These are phyloP conservation scores for Cylindrotheca closterium DNA, from an alignment of 108 stramenopile genomes.

Conservation along the genomic window DNA sequence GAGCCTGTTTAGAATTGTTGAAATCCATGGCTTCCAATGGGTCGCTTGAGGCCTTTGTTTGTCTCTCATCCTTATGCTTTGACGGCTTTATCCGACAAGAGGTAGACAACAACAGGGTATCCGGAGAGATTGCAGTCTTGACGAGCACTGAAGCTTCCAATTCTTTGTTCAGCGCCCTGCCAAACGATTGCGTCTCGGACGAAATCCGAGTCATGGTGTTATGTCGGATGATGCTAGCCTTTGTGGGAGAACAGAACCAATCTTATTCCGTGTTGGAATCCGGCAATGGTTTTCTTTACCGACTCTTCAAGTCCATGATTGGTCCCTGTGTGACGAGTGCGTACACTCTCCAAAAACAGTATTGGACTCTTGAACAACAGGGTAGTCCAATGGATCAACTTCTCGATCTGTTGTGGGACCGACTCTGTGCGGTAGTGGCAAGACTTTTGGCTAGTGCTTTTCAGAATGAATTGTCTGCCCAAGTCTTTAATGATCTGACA, in stretches of 20 bases:
- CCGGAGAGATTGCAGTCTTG: too few species aligned
- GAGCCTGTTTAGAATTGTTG: constrained; percentile 60
- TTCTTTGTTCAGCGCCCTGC: constrained; percentile 40
- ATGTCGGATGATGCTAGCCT: constrained; percentile 44
- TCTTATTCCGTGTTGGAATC: constrained; percentile 3
- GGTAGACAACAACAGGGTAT: too few species aligned
- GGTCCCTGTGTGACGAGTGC: constrained; percentile 45
- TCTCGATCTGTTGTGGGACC: constrained; percentile 31
- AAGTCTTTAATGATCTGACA: constrained; percentile 12
- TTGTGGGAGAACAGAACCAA: constrained; percentile 30
- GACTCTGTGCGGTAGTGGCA: constrained; percentile 11
- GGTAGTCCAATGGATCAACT: constrained; percentile 5
- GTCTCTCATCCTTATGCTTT: constrained; percentile 42
- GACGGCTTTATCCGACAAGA: too few species aligned
- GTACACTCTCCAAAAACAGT: constrained; percentile 28
- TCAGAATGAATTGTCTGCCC: neutral
- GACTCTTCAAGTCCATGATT: constrained; percentile 50
- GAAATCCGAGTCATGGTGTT: constrained; percentile 50
- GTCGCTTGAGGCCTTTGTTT: constrained; percentile 57
- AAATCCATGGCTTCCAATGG: constrained; percentile 62
- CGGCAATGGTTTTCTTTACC: constrained; percentile 23
- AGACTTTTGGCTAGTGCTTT: constrained; percentile 15
- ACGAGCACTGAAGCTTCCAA: constrained; percentile 72
- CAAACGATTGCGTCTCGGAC: constrained; percentile 36
- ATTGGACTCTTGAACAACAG: constrained; percentile 10